Percentiles rank a stretch among this genome's conserved stretches.
Conservation (phyloP, 495 filamentous ascomycete species). For the Neurospora sp. region DNA sequence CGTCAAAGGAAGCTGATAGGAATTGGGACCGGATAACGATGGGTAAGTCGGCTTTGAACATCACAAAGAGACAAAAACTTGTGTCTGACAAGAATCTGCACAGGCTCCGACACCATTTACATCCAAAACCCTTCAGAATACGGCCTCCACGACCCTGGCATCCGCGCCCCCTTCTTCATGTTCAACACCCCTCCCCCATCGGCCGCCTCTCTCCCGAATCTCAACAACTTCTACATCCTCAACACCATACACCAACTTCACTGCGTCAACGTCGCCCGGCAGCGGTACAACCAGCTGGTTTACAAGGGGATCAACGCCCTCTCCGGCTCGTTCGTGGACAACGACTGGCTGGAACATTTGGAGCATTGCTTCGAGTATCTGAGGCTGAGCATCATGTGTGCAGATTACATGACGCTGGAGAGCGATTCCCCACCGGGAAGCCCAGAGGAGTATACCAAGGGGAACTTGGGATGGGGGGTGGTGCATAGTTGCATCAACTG, state of each 20-base stretch:
- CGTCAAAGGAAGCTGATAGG: neutral
- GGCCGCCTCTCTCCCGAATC: neutral
- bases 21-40: neutral
- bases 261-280: conserved; percentile 1
- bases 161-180: conserved; percentile 3
- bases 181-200: neutral
- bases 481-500: conserved; percentile 1
- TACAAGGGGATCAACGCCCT: neutral
- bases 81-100: neutral
- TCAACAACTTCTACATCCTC: conserved; percentile 2
- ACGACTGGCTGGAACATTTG: neutral
- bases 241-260: conserved; percentile 1
- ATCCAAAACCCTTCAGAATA: neutral
- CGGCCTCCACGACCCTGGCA: neutral
- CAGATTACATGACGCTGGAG: conserved; percentile 2
- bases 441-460: conserved; percentile 1
- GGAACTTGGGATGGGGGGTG: neutral
- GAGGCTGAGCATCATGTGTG: neutral
- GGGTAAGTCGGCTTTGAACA: neutral
- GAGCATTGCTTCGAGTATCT: conserved; percentile 5
- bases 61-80: neutral
- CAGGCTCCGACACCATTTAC: conserved; percentile 1
- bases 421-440: neutral
- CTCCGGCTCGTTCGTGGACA: neutral
- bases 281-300: conserved; percentile 1